phyloP scores from a whole-genome alignment of 176 grass and related monocot genomes.

The Bothriochloa decipiens region DNA sequence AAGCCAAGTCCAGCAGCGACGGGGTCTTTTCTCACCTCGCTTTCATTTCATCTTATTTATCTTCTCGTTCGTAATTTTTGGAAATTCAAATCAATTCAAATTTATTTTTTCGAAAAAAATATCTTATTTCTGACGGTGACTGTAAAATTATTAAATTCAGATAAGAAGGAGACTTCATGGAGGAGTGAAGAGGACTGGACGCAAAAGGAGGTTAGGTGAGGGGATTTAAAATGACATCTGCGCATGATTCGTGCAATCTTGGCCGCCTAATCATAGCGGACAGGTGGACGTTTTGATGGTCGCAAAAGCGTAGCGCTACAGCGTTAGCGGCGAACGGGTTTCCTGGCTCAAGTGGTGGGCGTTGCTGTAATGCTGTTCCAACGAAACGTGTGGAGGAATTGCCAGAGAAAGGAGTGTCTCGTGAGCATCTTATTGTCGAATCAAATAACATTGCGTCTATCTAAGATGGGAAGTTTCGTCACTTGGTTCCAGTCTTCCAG shows the following conservation, averaged over 20 bases:
- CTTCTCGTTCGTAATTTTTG: not conserved
- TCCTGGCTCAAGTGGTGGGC: not conserved
- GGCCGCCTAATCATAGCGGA: slow-evolving; percentile 49
- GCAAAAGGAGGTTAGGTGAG: slow-evolving; percentile 35
- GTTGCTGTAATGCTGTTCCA: not conserved
- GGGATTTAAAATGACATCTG: slow-evolving; percentile 43
- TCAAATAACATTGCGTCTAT: not conserved
- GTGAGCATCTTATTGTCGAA: not conserved
- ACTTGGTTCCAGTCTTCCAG: not conserved
- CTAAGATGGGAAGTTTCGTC: not conserved
- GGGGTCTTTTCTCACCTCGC: not conserved
- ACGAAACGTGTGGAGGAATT: not conserved
- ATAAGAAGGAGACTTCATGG: slow-evolving; percentile 8
- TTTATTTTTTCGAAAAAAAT: not conserved
- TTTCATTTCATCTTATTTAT: not conserved
- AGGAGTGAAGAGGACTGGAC: slow-evolving; percentile 10
- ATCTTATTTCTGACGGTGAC: not conserved
- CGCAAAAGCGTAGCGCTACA: not conserved
- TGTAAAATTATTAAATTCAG: not conserved
- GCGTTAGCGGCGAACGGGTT: not conserved
- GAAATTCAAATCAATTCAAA: not conserved
- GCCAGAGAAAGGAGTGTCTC: not conserved
- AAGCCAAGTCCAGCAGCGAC: slow-evolving; percentile 39
- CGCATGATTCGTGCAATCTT: slow-evolving; percentile 42
- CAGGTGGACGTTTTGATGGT: slow-evolving; percentile 38